These are phyloP conservation scores for Phascolomyces articulosus DNA, from an alignment of 371 early-diverging fungal genomes.

Conservation along the genomic window DNA sequence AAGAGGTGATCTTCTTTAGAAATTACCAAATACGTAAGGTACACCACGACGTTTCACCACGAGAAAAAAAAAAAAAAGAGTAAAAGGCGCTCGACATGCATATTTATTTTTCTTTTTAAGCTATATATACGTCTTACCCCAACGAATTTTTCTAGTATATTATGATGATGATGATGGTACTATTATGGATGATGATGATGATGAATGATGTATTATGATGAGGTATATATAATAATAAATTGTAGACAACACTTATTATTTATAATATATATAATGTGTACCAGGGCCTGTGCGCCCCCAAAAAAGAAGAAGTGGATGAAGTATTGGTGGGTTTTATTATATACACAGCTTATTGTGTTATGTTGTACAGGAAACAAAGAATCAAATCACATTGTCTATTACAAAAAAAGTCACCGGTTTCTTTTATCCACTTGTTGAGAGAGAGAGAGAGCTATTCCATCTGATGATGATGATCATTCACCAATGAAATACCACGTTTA, in stretches of 20 bases:
- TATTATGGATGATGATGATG: background rate
- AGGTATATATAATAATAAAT: too few relatives aligned
- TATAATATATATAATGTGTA: too few relatives aligned
- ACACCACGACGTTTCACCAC: background rate
- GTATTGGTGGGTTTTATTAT: background rate
- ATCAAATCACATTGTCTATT: background rate
- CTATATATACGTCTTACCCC: too few relatives aligned
- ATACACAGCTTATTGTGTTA: background rate
- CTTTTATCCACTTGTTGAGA: too few relatives aligned
- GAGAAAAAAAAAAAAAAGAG: too few relatives aligned
- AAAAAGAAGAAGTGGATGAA: background rate
- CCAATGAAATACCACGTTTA: slow-evolving; percentile 2
- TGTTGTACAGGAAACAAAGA: background rate
- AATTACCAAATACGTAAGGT: background rate
- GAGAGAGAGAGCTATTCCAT: background rate
- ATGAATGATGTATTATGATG: too few relatives aligned
- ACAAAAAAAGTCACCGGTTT: slow-evolving; percentile 7
- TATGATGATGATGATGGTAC: too few relatives aligned
- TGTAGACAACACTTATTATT: too few relatives aligned
- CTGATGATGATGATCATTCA: slow-evolving; percentile 9
- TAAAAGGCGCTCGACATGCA: too few relatives aligned
- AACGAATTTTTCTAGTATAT: too few relatives aligned
- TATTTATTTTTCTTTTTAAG: too few relatives aligned
- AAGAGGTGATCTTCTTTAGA: background rate
- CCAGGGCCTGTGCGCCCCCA: slow-evolving; percentile 5